Conservation (phyloP, 306 rosid genomes). For the Carpinus fangiana region DNA sequence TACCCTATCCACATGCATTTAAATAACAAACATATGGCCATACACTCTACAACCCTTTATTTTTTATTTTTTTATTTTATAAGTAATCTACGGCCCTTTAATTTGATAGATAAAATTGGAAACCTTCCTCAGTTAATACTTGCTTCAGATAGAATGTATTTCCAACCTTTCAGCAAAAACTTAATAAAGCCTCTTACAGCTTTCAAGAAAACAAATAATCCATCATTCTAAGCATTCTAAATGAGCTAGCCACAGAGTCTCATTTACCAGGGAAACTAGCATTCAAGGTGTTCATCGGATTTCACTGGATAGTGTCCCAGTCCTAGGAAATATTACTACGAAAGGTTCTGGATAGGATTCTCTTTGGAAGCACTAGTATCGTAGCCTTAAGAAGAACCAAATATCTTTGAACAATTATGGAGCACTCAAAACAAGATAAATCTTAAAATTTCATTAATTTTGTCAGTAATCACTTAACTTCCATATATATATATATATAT, state of each 20-base stretch:
- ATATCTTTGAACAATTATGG: background rate
- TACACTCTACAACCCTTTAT: background rate
- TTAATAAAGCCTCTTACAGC: background rate
- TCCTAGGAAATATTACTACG: background rate
- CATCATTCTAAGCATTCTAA: background rate
- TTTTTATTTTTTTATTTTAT: too few relatives aligned
- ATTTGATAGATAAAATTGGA: background rate
- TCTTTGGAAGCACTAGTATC: background rate
- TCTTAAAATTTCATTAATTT: background rate
- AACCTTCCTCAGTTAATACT: background rate
- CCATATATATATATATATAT: too few relatives aligned
- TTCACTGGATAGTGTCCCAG: background rate
- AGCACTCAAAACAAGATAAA: background rate
- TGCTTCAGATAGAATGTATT: background rate
- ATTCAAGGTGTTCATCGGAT: background rate
- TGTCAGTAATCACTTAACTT: background rate
- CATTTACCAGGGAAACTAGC: background rate
- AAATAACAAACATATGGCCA: background rate
- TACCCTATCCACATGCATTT: background rate
- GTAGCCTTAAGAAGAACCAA: background rate
- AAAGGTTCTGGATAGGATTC: background rate
- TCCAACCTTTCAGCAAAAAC: background rate
- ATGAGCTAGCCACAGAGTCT: background rate
- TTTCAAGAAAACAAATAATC: background rate
- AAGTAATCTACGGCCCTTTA: background rate